These are phyloP conservation scores for Colletotrichum magnum DNA, from an alignment of 2,329 filamentous ascomycete species.

Conservation along the genomic window DNA sequence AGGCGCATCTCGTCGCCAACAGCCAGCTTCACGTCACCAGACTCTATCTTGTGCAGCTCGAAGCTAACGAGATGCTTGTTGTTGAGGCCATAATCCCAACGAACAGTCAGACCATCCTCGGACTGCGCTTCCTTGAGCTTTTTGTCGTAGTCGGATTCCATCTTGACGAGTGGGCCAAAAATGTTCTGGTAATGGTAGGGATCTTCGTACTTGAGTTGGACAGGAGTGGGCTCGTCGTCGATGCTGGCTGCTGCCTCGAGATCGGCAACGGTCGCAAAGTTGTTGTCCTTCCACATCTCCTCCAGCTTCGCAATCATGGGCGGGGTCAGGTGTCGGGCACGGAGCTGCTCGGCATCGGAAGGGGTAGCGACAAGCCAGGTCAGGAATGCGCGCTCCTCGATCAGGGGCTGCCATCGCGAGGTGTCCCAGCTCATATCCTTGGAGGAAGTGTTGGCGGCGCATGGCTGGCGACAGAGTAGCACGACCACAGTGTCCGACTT, in stretches of 20 bases:
- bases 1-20: conserved; percentile 99
- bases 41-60: conserved; percentile 94
- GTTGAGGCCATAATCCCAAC: conserved; percentile 96
- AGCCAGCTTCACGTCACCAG: conserved; percentile 96
- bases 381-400: conserved; percentile 95
- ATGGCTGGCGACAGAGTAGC: conserved; percentile 94
- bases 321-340: conserved; percentile 91
- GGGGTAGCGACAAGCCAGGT: conserved; percentile 93
- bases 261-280: conserved; percentile 88
- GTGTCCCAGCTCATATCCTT: conserved; percentile 99
- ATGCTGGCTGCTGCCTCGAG: conserved; percentile 92
- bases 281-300: conserved; percentile 98
- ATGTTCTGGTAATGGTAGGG: conserved; percentile 99
- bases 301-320: conserved; percentile 97
- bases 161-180: conserved; percentile 97
- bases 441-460: conserved; percentile 92
- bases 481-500: conserved; percentile 99
- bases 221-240: conserved; percentile 94
- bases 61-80: conserved; percentile 98
- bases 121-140: conserved; percentile 99
- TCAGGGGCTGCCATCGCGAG: conserved; percentile 96
- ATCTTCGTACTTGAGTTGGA: conserved; percentile 94
- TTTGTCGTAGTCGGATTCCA: conserved; percentile 98
- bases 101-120: conserved; percentile 93
- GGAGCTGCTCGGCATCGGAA: conserved; percentile 94